Evolutionary conservation across 1,284 basidiomycete genomes (phyloP), one percentile per base, ranked within the genome.

Genomic region (Agaricales sp.): DNA sequence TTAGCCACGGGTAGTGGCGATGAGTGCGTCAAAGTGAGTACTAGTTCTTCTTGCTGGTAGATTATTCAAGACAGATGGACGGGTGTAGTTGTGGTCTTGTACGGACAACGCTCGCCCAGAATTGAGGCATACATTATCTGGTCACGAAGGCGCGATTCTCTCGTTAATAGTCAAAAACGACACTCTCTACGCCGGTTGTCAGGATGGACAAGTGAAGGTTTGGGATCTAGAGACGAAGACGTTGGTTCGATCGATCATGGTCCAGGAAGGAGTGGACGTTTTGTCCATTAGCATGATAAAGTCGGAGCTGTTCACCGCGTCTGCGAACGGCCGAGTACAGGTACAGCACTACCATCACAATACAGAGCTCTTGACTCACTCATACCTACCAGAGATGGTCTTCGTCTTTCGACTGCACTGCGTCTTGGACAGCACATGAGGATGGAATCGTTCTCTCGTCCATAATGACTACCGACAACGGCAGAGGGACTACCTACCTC

Each of bases 201-300:
- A 99, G 64, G 92, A 91, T 55, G 95, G 95, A 1, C 83, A 87
- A 55, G 89, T 98, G 57, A 87, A 87, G 55, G 85, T 98, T 3
- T 84, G 91, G 70, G 94, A 98, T 62, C 69, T 96, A 8, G 92
- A 94, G 61, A 95, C 92, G 0, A 82, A 81, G 52, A 88, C 90
- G 0, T 69, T 89, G 30, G 82, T 98, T 12, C 74, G 95, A 39
- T 89, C 82, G 0, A 85, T 98, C 48, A 82, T 92, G 16, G 87
- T 89, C 0, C 41, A 16, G 1, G 47, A 87, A 83, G 75, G 77
- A 46, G 71, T 81, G 13, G 90, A 93, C 59, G 81, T 95, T 16
- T 67, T 96, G 48, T 81, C 88, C 0, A 71, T 96, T 61, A 80
- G 84, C 0, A 73, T 89, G 55, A 64, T 91, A 14, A 74, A 80